Evolutionary conservation across 352 stramenopile genomes (phyloP).

Genomic region (Phytophthora uliginosa): DNA sequence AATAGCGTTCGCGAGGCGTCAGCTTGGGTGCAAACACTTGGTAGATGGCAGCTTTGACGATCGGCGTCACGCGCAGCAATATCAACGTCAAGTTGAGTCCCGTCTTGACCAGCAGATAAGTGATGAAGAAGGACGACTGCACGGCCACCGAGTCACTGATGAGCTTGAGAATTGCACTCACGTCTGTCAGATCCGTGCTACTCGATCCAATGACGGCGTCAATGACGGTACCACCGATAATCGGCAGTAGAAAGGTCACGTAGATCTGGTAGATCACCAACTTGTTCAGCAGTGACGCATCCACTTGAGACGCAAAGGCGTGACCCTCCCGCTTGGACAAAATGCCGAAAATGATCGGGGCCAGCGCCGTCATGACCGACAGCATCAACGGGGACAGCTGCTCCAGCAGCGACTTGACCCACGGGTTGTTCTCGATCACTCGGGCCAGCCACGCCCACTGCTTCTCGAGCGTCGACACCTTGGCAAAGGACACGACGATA

Average conservation of each 20-base stretch:
- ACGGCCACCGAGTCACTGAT: slow-evolving; percentile 75
- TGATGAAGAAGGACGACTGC: slow-evolving; percentile 88
- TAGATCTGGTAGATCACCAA: slow-evolving; percentile 88
- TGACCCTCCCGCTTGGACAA: slow-evolving; percentile 87
- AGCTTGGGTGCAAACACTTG: slow-evolving; percentile 79
- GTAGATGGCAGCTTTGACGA: slow-evolving; percentile 86
- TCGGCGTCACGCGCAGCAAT: slow-evolving; percentile 79
- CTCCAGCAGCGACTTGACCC: slow-evolving; percentile 79
- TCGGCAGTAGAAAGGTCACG: slow-evolving; percentile 84
- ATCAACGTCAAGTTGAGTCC: slow-evolving; percentile 72
- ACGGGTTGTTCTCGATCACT: slow-evolving; percentile 67
- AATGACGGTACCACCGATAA: slow-evolving; percentile 86
- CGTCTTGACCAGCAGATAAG: slow-evolving; percentile 83
- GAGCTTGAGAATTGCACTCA: slow-evolving; percentile 56
- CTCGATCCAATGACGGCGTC: slow-evolving; percentile 69
- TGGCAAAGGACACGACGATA: slow-evolving; percentile 82
- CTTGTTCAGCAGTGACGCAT: slow-evolving; percentile 84
- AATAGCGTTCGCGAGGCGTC: slow-evolving; percentile 77
- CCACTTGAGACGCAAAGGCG: slow-evolving; percentile 66
- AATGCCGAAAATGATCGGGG: slow-evolving; percentile 87
- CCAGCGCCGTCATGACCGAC: slow-evolving; percentile 81
- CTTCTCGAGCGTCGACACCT: slow-evolving; percentile 62
- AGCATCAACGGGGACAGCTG: slow-evolving; percentile 84
- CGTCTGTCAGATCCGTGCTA: slow-evolving; percentile 54
- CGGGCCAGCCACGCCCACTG: slow-evolving; percentile 56